Evolutionary conservation across 2,329 filamentous ascomycete genomes (phyloP).

Genomic region (Aspergillus vadensis): DNA sequence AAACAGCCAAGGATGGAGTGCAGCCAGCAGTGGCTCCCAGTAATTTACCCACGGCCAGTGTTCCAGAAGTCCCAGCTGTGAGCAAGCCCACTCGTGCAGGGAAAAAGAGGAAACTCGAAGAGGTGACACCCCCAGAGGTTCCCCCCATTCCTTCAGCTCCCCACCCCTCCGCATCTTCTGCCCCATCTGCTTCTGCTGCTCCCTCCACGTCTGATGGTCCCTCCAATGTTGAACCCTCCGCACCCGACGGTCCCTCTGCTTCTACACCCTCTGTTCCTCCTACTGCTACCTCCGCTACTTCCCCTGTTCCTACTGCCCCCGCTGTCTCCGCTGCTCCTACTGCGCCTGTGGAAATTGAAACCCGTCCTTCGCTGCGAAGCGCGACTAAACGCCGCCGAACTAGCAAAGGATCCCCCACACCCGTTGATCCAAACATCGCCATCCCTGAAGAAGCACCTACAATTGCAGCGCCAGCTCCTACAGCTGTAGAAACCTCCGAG

Average conservation of each 20-base stretch:
- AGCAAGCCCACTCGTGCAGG: slow-evolving; percentile 22
- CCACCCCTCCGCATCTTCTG: background rate
- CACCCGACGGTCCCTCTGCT: background rate
- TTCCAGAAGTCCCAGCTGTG: slow-evolving; percentile 13
- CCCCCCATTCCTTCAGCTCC: slow-evolving; percentile 4
- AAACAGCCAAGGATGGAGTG: slow-evolving; percentile 18
- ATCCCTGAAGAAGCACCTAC: slow-evolving; percentile 48
- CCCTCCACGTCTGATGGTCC: background rate
- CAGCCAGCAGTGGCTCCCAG: slow-evolving; percentile 13
- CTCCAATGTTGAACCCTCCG: background rate
- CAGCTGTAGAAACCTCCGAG: slow-evolving; percentile 25
- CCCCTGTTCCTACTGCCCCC: background rate
- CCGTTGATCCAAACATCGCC: slow-evolving; percentile 28
- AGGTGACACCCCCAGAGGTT: slow-evolving; percentile 39
- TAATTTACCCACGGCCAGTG: slow-evolving; percentile 11
- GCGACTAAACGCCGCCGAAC: slow-evolving; percentile 44
- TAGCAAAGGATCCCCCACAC: slow-evolving; percentile 34
- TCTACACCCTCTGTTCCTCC: background rate
- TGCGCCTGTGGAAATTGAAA: slow-evolving; percentile 23
- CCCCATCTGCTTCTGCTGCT: background rate
- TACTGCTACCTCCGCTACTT: background rate
- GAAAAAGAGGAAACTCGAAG: slow-evolving; percentile 59
- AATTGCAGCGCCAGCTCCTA: slow-evolving; percentile 38
- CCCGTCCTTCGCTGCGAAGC: slow-evolving; percentile 30
- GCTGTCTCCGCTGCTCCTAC: background rate